Evolutionary conservation across 225 moss, liverwort and hornwort genomes (phyloP), one percentile per base, ranked within the genome.

Genomic region (Asterella californica): DNA sequence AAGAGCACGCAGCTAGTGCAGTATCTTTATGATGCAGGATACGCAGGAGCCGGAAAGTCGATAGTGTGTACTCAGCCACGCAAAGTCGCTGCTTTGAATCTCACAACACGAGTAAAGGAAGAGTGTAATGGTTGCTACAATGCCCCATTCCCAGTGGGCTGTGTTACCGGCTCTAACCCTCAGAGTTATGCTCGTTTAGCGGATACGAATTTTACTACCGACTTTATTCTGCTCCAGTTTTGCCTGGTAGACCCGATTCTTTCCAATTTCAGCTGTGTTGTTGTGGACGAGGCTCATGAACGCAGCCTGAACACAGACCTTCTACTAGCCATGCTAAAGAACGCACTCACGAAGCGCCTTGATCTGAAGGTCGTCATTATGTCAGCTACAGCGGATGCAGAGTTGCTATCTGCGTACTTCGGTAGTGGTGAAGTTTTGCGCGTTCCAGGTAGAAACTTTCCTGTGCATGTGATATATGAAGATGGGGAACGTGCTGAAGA

Each of bases 261-360:
- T 6, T 47, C 34, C 36, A 83, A 71, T 65, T 84, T 86, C 62
- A 87, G 81, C 57, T 86, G 86, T 37, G 78, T 89, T 38, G 76
- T 89, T 15, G 83, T 89, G 74, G 89, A 89, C 42, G 89, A 89
- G 83, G 89, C 87, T 34, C 87, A 87, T 75, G 89, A 87, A 53
- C 89, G 89, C 49, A 89, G 86, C 65, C 42, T 89, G 54, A 83
- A 84, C 50, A 87, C 83, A 24, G 89, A 89, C 65, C 79, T 89
- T 50, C 59, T 87, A 32, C 80, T 89, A 47, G 87, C 82, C 59
- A 75, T 89, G 76, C 78, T 87, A 0, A 89, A 89, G 47, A 61
- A 38, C 42, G 80, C 80, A 47, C 27, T 78, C 38, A 54, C 57
- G 45, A 84, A 79, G 76, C 81, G 89, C 55, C 76, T 78, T 18